These are phyloP conservation scores for Xylariaceae sp. DNA, from an alignment of 2,329 filamentous ascomycete species.

Conservation along the genomic window DNA sequence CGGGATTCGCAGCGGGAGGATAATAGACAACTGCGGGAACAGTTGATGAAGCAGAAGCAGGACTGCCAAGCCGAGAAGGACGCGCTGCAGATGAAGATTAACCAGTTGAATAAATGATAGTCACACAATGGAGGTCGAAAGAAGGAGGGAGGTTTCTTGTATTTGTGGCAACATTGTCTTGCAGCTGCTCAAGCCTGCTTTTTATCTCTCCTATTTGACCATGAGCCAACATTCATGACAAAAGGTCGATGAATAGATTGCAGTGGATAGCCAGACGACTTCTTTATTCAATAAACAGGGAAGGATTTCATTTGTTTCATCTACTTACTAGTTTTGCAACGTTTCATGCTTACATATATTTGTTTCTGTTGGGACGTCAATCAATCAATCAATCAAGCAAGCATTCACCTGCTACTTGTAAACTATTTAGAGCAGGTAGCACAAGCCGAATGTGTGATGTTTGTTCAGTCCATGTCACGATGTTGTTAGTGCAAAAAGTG, in stretches of 20 bases:
- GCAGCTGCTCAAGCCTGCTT: neutral
- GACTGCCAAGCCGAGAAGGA: neutral
- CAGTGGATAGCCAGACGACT: too few species aligned
- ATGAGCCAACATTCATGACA: neutral
- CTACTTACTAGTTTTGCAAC: slow-evolving; percentile 6
- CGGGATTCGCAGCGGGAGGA: neutral
- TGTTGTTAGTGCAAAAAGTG: too few species aligned
- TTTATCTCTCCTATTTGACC: neutral
- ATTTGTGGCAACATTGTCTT: neutral
- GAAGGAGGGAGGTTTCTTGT: neutral
- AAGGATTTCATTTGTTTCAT: slow-evolving; percentile 23
- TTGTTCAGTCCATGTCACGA: too few species aligned
- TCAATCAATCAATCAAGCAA: too few species aligned
- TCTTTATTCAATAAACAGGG: neutral
- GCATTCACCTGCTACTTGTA: slow-evolving; percentile 4
- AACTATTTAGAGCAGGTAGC: too few species aligned
- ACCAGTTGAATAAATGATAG: neutral
- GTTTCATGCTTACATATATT: slow-evolving; percentile 20
- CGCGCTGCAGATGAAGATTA: neutral
- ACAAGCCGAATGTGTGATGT: too few species aligned
- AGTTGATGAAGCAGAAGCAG: neutral
- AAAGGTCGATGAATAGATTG: neutral
- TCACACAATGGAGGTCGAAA: neutral
- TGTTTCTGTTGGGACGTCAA: too few species aligned
- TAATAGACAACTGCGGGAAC: neutral